A percentile compares a stretch with the other conserved stretches of the same genome.
Evolutionary conservation across 225 moss, liverwort and hornwort genomes (phyloP).

Genomic region (Physcomitrium patens): DNA sequence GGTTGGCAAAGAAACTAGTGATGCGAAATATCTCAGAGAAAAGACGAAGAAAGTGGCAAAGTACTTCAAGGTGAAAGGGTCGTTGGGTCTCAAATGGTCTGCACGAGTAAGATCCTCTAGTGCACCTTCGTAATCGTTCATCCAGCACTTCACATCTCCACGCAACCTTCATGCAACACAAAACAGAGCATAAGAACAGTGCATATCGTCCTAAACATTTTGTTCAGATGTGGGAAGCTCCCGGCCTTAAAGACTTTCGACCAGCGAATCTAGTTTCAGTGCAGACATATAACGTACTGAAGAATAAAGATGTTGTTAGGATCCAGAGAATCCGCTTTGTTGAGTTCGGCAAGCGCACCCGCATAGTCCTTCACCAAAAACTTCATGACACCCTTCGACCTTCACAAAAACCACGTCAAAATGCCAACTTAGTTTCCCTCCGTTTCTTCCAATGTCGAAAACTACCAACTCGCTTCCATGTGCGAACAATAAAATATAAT

Average conservation of each 20-base stretch:
- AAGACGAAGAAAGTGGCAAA: neutral
- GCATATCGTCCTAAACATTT: neutral
- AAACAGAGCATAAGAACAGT: neutral
- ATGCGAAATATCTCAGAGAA: neutral
- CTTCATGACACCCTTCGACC: conserved; percentile 57
- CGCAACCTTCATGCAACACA: conserved; percentile 44
- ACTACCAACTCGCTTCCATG: neutral
- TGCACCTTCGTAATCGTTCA: conserved; percentile 60
- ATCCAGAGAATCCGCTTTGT: conserved; percentile 57
- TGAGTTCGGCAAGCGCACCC: conserved; percentile 49
- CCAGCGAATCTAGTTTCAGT: neutral
- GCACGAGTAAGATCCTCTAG: conserved; percentile 53
- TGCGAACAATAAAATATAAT: too few species aligned
- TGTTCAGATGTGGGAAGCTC: too few species aligned
- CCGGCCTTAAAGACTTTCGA: too few species aligned
- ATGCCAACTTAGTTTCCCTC: neutral
- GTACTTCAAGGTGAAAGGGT: conserved; percentile 53
- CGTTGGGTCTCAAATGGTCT: conserved; percentile 49
- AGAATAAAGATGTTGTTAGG: conserved; percentile 64
- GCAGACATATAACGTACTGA: conserved; percentile 34
- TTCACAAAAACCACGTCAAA: conserved; percentile 22
- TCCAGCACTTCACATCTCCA: conserved; percentile 67
- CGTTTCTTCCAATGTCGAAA: neutral
- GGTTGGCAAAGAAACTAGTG: neutral
- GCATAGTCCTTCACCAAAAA: conserved; percentile 56